Percentiles rank a stretch among this genome's conserved stretches.
Evolutionary conservation across 345 rosid genomes (phyloP).

Genomic region (Rubroshorea leprosula): DNA sequence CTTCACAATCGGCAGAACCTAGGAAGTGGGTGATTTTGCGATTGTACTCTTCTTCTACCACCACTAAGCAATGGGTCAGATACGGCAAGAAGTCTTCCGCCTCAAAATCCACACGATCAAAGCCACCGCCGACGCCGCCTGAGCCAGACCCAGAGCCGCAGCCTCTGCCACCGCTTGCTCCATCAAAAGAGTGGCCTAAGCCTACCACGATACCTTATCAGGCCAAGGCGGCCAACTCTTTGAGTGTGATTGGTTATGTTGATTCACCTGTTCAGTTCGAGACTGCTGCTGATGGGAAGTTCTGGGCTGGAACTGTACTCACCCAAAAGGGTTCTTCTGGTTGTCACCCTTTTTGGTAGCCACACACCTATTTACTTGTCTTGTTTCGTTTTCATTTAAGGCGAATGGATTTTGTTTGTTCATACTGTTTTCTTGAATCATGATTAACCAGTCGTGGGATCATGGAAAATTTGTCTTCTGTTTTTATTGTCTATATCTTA

Average conservation of each 20-base stretch:
- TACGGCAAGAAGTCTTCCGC: background rate
- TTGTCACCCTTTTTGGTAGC: constrained; percentile 29
- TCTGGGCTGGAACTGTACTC: constrained; percentile 51
- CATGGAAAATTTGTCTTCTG: background rate
- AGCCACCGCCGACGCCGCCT: background rate
- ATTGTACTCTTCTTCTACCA: background rate
- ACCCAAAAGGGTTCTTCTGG: constrained; percentile 26
- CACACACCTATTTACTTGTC: no score
- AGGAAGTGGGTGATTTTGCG: background rate
- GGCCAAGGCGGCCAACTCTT: constrained; percentile 48
- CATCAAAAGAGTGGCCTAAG: constrained; percentile 26
- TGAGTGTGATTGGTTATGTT: constrained; percentile 44
- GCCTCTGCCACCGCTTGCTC: background rate
- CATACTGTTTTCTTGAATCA: no score
- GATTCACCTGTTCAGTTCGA: constrained; percentile 33
- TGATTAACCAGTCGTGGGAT: no score
- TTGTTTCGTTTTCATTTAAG: background rate
- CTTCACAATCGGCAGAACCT: background rate
- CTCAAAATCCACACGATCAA: background rate
- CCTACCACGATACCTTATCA: constrained; percentile 58
- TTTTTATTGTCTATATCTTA: no score
- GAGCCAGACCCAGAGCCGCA: background rate
- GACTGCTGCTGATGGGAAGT: constrained; percentile 33
- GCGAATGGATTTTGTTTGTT: no score
- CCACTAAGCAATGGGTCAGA: background rate